Evolutionary conservation across 2,329 filamentous ascomycete species (phyloP), one percentile per base, ranked within the genome.

Genomic region (Leptographium wingfieldii): DNA sequence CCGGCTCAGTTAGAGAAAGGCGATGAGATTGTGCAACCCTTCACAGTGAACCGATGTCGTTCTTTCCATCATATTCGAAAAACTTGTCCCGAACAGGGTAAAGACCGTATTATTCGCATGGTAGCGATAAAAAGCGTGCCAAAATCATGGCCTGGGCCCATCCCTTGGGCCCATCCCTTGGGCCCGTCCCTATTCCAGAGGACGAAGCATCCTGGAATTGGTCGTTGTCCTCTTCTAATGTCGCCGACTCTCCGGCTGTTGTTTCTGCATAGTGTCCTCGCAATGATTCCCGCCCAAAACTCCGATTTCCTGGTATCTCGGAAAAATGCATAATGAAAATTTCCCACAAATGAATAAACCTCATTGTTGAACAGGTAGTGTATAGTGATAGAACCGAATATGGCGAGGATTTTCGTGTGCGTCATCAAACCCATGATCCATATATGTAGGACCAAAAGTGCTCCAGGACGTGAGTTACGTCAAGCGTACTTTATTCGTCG

Each of bases 281-380:
- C 53, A 27, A 53, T n/a, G 31, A 53, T 29, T 25, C 56, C 29
- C 46, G n/a, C 25, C 57, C 51, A 46, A 67, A 76, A 76, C 73
- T 72, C 73, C 73, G 63, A 55, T 69, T 62, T 63, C 70, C 69
- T 76, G 74, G 74, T 76, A 76, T 76, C 73, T 73, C 68, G 67
- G 62, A 61, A 54, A 53, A 60, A 60, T 33, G 57, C 55, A 51
- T 46, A 40, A 57, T 38, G 55, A 48, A 67, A 64, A 56, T 63
- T 63, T 65, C 40, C 31, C 31, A 54, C 48, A 33, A 62, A 57
- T 56, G 59, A 62, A 58, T 40, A 48, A 52, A n/a, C 43, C 29
- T 27, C n/a, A 33, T 3, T 51, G 11, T 51, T 19, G 9, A 19
- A 38, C 19, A 27, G 33, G 29, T 12, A n/a, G 25, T 25, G 11